Evolutionary conservation across 306 rosid species (phyloP).

Genomic region (Cajanus cajan): DNA sequence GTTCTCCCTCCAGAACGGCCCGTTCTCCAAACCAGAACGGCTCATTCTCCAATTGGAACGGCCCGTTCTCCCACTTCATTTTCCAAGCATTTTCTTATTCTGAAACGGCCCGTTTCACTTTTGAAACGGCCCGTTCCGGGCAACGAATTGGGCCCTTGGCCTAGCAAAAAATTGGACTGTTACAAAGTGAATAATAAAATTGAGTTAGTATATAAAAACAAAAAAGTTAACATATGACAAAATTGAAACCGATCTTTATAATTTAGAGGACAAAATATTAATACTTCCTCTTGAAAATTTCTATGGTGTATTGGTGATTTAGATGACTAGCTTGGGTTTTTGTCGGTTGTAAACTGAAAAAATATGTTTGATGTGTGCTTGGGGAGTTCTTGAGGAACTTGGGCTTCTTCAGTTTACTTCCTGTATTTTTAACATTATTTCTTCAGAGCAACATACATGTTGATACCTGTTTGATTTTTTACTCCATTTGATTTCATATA

Average conservation of each 20-base stretch:
- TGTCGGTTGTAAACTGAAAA: not conserved
- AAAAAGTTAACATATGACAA: not conserved
- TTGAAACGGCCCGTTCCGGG: no score
- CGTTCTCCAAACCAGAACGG: no score
- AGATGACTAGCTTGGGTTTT: not conserved
- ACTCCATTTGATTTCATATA: not conserved
- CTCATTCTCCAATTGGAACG: no score
- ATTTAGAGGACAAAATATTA: not conserved
- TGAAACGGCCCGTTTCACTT: no score
- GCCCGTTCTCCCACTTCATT: no score
- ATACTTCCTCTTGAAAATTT: not conserved
- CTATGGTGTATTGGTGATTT: not conserved
- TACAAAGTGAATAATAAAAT: not conserved
- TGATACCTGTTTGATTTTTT: not conserved
- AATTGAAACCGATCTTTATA: no score
- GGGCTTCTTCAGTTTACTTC: not conserved
- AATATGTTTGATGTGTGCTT: not conserved
- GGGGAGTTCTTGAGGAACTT: not conserved
- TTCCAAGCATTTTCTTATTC: no score
- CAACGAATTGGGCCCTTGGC: no score
- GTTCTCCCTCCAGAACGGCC: no score
- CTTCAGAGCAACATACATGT: not conserved
- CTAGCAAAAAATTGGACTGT: no score
- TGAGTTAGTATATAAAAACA: not conserved
- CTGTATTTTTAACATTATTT: not conserved